Conservation (phyloP, 2,329 filamentous ascomycete genomes). For the Fusarium dlaminii region DNA sequence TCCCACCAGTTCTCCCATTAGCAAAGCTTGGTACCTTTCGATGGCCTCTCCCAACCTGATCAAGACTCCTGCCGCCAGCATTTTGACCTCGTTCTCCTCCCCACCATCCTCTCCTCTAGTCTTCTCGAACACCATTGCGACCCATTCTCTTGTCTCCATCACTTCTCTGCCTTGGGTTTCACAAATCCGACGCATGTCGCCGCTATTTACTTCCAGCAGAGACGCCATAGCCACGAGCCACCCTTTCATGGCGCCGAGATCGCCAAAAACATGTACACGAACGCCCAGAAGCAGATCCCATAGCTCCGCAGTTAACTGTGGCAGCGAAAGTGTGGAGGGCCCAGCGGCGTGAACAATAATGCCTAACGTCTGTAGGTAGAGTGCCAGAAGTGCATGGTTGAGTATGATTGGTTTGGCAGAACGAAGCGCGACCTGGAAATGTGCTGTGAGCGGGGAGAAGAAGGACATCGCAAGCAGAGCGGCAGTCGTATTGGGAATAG, state of each 20-base stretch:
- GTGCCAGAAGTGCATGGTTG: constrained; percentile 77
- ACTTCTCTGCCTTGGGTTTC: constrained; percentile 79
- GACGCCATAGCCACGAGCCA: constrained; percentile 83
- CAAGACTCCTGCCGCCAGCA: constrained; percentile 79
- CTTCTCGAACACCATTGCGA: constrained; percentile 76
- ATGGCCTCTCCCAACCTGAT: constrained; percentile 83
- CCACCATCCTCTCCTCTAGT: constrained; percentile 60
- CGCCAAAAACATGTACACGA: constrained; percentile 66
- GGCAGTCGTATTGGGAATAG: constrained; percentile 81
- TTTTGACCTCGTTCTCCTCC: constrained; percentile 83
- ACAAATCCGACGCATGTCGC: constrained; percentile 76
- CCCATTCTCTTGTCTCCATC: constrained; percentile 90
- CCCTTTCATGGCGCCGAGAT: constrained; percentile 75
- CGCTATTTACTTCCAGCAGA: constrained; percentile 82
- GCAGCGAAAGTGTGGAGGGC: constrained; percentile 77
- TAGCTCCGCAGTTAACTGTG: constrained; percentile 84
- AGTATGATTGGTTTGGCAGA: constrained; percentile 69
- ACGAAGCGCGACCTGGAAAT: constrained; percentile 74
- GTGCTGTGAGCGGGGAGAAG: constrained; percentile 86
- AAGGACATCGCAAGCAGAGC: constrained; percentile 78
- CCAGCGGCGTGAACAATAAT: constrained; percentile 86
- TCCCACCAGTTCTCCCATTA: constrained; percentile 75
- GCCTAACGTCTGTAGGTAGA: constrained; percentile 87
- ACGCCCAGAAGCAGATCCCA: constrained; percentile 83
- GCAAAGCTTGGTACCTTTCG: constrained; percentile 79